These are phyloP conservation scores for Leonotis leonurus DNA, from an alignment of 257 asterid genomes.

Conservation along the genomic window DNA sequence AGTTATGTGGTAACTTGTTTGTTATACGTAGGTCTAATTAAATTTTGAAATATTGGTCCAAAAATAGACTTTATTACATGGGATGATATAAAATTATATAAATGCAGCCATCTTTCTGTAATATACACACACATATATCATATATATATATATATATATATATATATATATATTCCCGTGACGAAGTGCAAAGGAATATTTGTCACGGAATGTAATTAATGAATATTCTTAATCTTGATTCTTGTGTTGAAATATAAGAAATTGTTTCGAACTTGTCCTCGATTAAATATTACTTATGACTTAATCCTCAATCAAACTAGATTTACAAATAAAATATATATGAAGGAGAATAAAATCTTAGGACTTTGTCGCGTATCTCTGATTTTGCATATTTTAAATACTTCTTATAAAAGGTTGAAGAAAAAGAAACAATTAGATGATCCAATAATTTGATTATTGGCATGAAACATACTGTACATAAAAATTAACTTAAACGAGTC, in stretches of 20 bases:
- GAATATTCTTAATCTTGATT: conserved; percentile 12
- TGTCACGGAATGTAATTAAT: neutral
- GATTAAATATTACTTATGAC: neutral
- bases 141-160: too few relatives aligned
- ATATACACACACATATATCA: too few relatives aligned
- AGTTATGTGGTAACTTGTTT: neutral
- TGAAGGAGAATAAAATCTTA: conserved; percentile 24
- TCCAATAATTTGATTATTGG: conserved; percentile 4
- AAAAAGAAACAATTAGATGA: neutral
- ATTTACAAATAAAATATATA: neutral
- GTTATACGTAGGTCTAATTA: neutral
- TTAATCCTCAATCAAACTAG: neutral
- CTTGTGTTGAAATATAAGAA: neutral
- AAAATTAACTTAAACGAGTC: too few relatives aligned
- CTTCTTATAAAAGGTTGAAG: neutral
- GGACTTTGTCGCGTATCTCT: conserved; percentile 17
- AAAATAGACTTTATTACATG: neutral
- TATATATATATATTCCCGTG: conserved; percentile 28
- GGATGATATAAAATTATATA: too few relatives aligned
- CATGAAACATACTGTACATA: too few relatives aligned
- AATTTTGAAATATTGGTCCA: neutral
- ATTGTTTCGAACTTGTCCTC: neutral
- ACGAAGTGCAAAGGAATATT: conserved; percentile 14
- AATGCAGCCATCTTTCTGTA: neutral
- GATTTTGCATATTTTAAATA: conserved; percentile 12